Evolutionary conservation across 1,284 basidiomycete genomes (phyloP).

Genomic region (Moniliella sp.): DNA sequence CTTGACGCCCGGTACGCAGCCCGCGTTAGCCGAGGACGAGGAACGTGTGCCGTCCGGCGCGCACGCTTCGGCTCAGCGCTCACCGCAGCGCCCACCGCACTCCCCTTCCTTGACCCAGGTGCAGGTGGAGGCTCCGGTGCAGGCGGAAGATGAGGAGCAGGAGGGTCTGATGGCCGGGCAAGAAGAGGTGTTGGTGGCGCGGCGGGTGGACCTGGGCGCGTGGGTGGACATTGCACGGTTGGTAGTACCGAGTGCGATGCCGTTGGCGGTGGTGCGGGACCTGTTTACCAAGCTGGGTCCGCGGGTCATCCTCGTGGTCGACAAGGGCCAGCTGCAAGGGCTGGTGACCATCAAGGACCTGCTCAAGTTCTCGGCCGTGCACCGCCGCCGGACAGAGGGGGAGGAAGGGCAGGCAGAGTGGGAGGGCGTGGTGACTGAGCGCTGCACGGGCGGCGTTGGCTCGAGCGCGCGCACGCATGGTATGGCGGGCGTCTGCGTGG

Average conservation of each 20-base stretch:
- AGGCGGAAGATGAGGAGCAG: constrained; percentile 5
- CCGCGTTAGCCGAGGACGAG: too few relatives aligned
- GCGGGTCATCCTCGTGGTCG: constrained; percentile 73
- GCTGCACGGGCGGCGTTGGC: too few relatives aligned
- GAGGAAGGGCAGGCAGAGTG: too few relatives aligned
- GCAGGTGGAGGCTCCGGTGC: neutral
- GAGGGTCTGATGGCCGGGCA: constrained; percentile 11
- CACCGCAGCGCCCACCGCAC: too few relatives aligned
- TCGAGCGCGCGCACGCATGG: too few relatives aligned
- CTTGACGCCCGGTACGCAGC: neutral
- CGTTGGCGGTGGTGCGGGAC: constrained; percentile 81
- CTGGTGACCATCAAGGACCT: constrained; percentile 91
- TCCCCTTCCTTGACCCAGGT: too few relatives aligned
- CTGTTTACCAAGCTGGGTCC: constrained; percentile 44
- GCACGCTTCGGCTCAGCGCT: too few relatives aligned
- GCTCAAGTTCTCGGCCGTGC: constrained; percentile 36
- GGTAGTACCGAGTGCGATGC: constrained; percentile 62
- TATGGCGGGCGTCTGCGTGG: too few relatives aligned
- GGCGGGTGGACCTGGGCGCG: constrained; percentile 15
- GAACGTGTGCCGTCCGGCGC: too few relatives aligned
- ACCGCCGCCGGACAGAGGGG: too few relatives aligned
- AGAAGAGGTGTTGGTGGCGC: constrained; percentile 10
- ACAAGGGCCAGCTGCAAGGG: constrained; percentile 53
- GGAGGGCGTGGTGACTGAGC: too few relatives aligned
- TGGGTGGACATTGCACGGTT: constrained; percentile 19